Conservation (phyloP, 78 protist species). For the Protostelium mycophagum region DNA sequence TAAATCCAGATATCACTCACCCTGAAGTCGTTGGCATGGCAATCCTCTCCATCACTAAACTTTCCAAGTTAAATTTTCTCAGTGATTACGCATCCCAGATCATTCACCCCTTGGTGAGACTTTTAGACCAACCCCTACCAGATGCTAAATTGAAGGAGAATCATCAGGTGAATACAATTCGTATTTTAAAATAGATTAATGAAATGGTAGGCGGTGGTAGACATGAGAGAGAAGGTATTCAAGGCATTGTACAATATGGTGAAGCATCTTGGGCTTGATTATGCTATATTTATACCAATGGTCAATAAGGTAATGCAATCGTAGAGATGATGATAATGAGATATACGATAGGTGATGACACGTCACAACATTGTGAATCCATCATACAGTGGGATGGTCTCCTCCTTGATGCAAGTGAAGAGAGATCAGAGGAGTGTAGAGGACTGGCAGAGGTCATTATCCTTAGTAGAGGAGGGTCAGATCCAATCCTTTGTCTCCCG, state of each 20-base stretch:
- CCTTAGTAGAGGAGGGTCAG: neutral
- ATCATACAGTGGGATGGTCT: constrained; percentile 14
- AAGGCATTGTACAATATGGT: constrained; percentile 72
- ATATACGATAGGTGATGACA: constrained; percentile 14
- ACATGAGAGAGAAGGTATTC: constrained; percentile 45
- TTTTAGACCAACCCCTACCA: constrained; percentile 19
- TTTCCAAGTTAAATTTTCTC: constrained; percentile 64
- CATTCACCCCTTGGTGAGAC: constrained; percentile 84
- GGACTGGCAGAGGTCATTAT: neutral
- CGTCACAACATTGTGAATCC: constrained; percentile 9
- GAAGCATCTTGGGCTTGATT: constrained; percentile 74
- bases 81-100: constrained; percentile 81
- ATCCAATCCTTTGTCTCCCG: neutral
- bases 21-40: constrained; percentile 10
- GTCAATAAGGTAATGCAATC: constrained; percentile 65
- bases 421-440: neutral
- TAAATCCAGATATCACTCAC: neutral
- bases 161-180: no score
- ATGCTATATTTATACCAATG: constrained; percentile 81
- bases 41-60: constrained; percentile 66
- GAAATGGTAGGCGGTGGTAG: constrained; percentile 22
- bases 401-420: neutral
- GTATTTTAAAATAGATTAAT: no score
- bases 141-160: neutral
- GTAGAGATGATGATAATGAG: no score